Conservation (phyloP, 306 rosid species). For the Inga leiocalycina region DNA sequence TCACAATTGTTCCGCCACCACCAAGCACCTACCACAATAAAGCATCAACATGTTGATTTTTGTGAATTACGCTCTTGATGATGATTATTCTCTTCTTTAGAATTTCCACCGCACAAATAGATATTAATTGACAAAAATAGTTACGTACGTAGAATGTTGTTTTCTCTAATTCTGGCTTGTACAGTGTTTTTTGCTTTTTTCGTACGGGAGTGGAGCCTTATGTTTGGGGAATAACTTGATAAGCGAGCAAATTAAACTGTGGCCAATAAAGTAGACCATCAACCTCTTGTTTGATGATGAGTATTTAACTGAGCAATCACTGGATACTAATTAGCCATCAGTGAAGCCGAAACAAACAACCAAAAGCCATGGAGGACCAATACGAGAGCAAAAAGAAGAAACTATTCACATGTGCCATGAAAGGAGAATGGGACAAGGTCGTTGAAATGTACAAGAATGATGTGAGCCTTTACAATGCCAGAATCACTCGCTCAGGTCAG, state of each 20-base stretch:
- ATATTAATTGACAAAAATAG: not conserved
- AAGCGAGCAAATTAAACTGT: not conserved
- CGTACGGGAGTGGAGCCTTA: too few species aligned
- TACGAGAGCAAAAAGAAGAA: not conserved
- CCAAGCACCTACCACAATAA: not conserved
- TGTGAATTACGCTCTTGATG: not conserved
- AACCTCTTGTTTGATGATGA: too few species aligned
- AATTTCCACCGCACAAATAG: not conserved
- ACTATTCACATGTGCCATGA: constrained; percentile 29
- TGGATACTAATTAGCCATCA: too few species aligned
- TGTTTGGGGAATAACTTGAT: not conserved
- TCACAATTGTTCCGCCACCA: not conserved
- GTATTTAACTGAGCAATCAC: not conserved
- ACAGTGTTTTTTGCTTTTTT: not conserved
- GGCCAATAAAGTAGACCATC: not conserved
- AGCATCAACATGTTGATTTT: too few species aligned
- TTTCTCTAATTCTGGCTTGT: too few species aligned
- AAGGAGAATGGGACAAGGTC: constrained; percentile 42
- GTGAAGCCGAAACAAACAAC: not conserved
- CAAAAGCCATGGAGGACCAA: not conserved
- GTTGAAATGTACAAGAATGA: not conserved
- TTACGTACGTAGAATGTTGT: too few species aligned
- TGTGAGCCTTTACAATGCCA: not conserved
- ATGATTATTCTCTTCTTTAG: not conserved
- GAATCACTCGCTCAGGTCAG: constrained; percentile 26